Evolutionary conservation across 768 basidiomycete genomes (phyloP).

Genomic region (Trametes elegans): DNA sequence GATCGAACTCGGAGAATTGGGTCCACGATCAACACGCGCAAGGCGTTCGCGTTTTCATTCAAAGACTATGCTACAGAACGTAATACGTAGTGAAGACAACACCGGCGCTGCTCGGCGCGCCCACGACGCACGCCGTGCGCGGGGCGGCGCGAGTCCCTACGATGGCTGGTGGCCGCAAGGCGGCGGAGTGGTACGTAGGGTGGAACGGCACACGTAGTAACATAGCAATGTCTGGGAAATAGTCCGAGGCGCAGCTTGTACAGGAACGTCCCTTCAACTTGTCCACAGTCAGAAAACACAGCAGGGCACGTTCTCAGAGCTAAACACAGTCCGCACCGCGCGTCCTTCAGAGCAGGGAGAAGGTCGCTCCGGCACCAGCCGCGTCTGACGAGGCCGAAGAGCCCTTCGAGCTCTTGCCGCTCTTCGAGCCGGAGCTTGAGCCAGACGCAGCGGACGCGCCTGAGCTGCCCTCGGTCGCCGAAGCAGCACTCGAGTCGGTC

Average conservation of each 20-base stretch:
- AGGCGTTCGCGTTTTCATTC: conserved; percentile 7
- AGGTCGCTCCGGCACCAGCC: background rate
- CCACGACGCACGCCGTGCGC: background rate
- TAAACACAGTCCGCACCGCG: too few species aligned
- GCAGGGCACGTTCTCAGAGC: too few species aligned
- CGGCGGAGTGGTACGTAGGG: background rate
- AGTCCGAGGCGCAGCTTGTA: background rate
- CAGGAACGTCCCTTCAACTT: too few species aligned
- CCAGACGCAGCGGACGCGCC: background rate
- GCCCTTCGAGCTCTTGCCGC: background rate
- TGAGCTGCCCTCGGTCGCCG: background rate
- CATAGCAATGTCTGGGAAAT: background rate
- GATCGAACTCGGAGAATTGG: background rate
- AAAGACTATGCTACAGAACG: conserved; percentile 6
- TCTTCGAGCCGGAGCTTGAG: background rate
- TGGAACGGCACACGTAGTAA: background rate
- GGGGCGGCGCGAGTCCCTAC: background rate
- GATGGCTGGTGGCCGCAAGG: background rate
- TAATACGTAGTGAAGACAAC: background rate
- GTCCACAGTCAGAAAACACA: too few species aligned
- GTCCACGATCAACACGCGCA: conserved; percentile 4
- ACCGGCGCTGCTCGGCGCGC: conserved; percentile 1
- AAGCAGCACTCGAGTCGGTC: background rate
- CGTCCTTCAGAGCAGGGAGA: background rate
- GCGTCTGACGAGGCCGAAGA: background rate